Percentiles rank a stretch among this genome's conserved stretches.
phyloP scores from a whole-genome alignment of 495 filamentous ascomycete species.

The Lophium mytilinum region DNA sequence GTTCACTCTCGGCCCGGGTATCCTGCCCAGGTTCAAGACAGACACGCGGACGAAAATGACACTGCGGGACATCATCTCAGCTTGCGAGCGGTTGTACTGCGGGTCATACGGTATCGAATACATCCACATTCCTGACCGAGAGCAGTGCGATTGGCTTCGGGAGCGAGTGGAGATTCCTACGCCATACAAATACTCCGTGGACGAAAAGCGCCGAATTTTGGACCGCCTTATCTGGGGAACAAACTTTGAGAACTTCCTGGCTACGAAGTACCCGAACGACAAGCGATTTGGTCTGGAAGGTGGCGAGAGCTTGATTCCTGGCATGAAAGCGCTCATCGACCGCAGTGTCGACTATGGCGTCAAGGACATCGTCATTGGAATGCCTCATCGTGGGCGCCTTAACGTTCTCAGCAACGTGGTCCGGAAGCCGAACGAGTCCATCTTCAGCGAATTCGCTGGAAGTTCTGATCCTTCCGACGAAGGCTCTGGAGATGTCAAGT shows the following conservation, averaged over 20 bases:
- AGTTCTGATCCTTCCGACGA: constrained; percentile 83
- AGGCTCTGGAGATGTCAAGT: constrained; percentile 97
- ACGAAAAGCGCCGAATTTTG: constrained; percentile 94
- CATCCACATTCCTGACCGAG: constrained; percentile 95
- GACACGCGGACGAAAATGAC: constrained; percentile 91
- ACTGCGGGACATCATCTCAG: constrained; percentile 82
- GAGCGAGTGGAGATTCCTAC: constrained; percentile 88
- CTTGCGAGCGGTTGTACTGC: constrained; percentile 94
- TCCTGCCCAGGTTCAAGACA: constrained; percentile 84
- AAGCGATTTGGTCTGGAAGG: constrained; percentile 98
- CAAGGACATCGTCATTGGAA: constrained; percentile 98
- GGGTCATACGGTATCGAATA: constrained; percentile 95
- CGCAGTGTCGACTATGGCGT: constrained; percentile 96
- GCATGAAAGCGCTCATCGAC: constrained; percentile 99
- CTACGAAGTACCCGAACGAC: constrained; percentile 98
- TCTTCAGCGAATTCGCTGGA: constrained; percentile 96
- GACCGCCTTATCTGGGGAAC: constrained; percentile 97
- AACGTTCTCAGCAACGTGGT: constrained; percentile 98
- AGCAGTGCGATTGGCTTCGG: constrained; percentile 96
- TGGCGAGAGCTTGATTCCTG: constrained; percentile 89
- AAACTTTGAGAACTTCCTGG: constrained; percentile 88
- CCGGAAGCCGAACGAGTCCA: constrained; percentile 96
- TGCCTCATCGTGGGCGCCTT: constrained; percentile 97
- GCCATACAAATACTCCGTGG: constrained; percentile 90
- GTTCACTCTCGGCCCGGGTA: constrained; percentile 87